These are phyloP conservation scores for Sporothrix curviconia DNA, from an alignment of 2,329 filamentous ascomycete genomes.

Conservation along the genomic window DNA sequence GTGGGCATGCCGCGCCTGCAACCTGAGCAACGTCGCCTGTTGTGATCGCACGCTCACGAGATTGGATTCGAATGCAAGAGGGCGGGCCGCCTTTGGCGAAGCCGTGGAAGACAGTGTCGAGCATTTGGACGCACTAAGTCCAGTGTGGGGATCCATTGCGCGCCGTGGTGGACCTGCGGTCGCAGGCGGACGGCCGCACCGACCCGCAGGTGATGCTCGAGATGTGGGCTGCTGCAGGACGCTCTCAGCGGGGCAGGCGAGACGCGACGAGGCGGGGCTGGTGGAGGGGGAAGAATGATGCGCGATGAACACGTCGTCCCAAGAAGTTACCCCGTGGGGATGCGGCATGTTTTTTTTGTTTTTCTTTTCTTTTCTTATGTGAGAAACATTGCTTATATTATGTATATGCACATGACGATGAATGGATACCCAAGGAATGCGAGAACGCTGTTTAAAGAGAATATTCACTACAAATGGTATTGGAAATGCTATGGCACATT, in stretches of 20 bases:
- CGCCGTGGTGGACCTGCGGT: slow-evolving; percentile 7
- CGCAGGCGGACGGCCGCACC: slow-evolving; percentile 15
- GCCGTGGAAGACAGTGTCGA: neutral
- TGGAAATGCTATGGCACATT: neutral
- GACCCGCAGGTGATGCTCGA: slow-evolving; percentile 18
- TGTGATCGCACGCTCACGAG: neutral
- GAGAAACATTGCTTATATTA: too few species aligned
- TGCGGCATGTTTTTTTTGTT: too few species aligned
- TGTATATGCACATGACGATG: too few species aligned
- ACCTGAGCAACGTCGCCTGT: neutral
- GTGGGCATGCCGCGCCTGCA: neutral
- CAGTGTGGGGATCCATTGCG: too few species aligned
- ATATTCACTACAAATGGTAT: too few species aligned
- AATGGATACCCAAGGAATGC: too few species aligned
- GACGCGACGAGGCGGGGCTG: neutral
- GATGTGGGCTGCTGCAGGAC: slow-evolving; percentile 14
- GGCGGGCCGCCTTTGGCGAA: neutral
- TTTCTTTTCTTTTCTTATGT: too few species aligned
- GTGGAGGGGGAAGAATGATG: neutral
- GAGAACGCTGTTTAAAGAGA: too few species aligned
- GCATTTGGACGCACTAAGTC: too few species aligned
- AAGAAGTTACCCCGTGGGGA: neutral
- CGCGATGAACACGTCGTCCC: neutral
- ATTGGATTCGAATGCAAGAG: too few species aligned
- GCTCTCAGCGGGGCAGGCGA: neutral